Base-by-base conservation (phyloP, 2,329 filamentous ascomycete species). In the Penicillium digitatum region DNA sequence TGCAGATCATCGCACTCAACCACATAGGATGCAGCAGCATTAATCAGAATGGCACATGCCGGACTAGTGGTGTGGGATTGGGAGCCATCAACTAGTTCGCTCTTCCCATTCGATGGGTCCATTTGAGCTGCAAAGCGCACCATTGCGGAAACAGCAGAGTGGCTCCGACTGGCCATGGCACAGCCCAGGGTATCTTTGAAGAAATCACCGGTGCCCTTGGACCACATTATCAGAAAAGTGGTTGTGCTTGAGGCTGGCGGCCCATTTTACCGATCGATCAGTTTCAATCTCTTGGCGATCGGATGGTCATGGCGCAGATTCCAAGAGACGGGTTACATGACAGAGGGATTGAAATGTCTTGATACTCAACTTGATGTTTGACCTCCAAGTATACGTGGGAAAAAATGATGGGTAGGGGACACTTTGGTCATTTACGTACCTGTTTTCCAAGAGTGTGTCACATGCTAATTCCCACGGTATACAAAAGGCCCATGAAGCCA, bases 1-100 rank as follows among this genome's bases (percentile, higher is more conserved):
- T 70, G 68, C 42, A 70, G 62, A 57, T 70, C 68, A 60, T 70
- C 68, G 42, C 70, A 68, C 48, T 70, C 68, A 7, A 70, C 68
- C 2, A 70, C 68, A 57, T 70, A 68, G 18, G 67, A 66, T 5
- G 68, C 60, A 32, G 67, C 68, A 14, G 59, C 68, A 54, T 70
- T 70, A 4, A 70, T 55, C 47, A 70, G 42, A 55, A 59, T 64
- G 24, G 68, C 66, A 62, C 69, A 70, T 27, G 66, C 68, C 1
- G 68, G 64, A 20, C 62, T 68, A 12, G 63, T 65, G 0, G 55
- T 62, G 18, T 61, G 60, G 2, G 39, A 53, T 47, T 64, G 44
- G 0, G 60, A 57, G 4, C 62, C 64, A 56, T 69, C 66, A 14
- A 70, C 54, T 8, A 70, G 20, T 54, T 70, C 68, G 43, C 67